A percentile compares a stretch with the other conserved stretches of the same genome.
Evolutionary conservation across 257 asterid species (phyloP).

Genomic region (Phtheirospermum japonicum): DNA sequence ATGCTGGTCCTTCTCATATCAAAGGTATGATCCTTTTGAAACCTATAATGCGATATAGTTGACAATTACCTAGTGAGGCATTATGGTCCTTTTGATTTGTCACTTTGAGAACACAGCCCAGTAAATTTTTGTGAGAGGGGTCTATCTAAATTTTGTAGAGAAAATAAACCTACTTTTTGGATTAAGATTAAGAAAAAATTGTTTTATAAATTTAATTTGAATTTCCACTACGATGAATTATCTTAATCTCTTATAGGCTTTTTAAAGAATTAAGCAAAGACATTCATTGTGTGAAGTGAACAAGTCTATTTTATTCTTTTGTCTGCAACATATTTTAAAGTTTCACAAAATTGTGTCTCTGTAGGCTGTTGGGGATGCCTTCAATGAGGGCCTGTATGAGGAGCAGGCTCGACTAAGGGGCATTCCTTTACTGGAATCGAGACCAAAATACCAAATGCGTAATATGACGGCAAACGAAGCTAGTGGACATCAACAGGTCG

Average conservation of each 20-base stretch:
- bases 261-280: not conserved
- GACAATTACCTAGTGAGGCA: not conserved
- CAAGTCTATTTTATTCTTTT: conserved; percentile 6
- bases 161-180: no score
- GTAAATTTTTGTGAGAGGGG: not conserved
- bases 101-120: not conserved
- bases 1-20: conserved; percentile 99
- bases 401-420: conserved; percentile 92
- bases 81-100: conserved; percentile 1
- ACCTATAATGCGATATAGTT: conserved; percentile 7
- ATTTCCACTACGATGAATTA: not conserved
- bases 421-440: conserved; percentile 91
- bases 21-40: conserved; percentile 47
- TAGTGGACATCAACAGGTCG: conserved; percentile 81
- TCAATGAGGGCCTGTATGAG: conserved; percentile 94
- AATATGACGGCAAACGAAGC: conserved; percentile 91
- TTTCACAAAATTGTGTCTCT: conserved; percentile 17
- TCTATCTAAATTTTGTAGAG: no score
- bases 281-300: conserved; percentile 5
- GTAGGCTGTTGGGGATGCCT: conserved; percentile 99
- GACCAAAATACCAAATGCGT: conserved; percentile 96
- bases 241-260: not conserved
- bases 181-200: not conserved
- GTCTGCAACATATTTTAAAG: conserved; percentile 11
- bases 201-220: not conserved